Evolutionary conservation across 768 basidiomycete species (phyloP), one percentile per base, ranked within the genome.

Genomic region (Suillus luteus): DNA sequence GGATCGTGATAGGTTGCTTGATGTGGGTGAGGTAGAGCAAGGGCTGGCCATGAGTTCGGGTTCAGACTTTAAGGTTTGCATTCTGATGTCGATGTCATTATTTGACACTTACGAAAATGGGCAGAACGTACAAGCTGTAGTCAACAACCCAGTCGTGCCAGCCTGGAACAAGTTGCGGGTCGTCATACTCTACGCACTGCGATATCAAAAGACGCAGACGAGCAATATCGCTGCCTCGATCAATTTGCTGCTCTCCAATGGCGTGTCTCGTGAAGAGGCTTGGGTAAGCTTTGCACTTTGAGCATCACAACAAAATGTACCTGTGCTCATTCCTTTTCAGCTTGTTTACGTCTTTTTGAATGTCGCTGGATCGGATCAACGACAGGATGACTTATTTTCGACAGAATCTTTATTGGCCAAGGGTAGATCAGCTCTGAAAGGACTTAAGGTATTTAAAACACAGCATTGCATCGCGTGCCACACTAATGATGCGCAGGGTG

Each of bases 311-410:
- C n/a, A 31, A 27, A 40, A 41, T 27, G n/a, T n/a, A n/a, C 57
- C 24, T 58, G 40, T 12, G 27, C 60, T 65, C 5, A 33, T 40
- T 41, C 54, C 68, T 49, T 44, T 40, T 9, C 69, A 96, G 95
- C 84, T 98, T 61, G 96, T 99, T 2, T 96, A 98, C 75, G 91
- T 93, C 17, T 83, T 96, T 65, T 77, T 99, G 64, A 96, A 97
- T 68, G 87, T 96, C 54, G 93, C 96, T 1, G 97, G 97, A 35
- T 88, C 92, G 12, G 96, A 99, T 73, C 95, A 98, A 68, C 87
- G 97, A 35, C 96, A 99, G 78, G 96, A 98, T 70, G 97, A 99
- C 75, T 80, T 99, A 33, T 99, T 98, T 74, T 94, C 93, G 52
- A 97, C 92, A 48, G 96, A 97, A 76, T 95, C 95, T 15, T 79